These are phyloP conservation scores for Thelonectria blattea DNA, from an alignment of 2,329 filamentous ascomycete genomes.

Conservation along the genomic window DNA sequence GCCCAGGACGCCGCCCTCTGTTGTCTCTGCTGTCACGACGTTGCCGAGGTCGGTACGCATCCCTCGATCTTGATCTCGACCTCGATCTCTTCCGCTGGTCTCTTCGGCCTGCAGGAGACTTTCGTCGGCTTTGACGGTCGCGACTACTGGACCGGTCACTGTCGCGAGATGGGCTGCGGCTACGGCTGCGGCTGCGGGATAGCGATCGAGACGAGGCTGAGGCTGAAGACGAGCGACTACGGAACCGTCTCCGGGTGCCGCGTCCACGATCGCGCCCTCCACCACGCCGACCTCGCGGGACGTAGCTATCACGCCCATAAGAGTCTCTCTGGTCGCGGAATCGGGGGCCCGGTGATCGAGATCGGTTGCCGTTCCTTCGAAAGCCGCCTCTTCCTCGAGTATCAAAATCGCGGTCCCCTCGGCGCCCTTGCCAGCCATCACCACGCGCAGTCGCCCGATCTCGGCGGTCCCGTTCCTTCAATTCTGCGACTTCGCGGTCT, in stretches of 20 bases:
- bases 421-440: slow-evolving; percentile 61
- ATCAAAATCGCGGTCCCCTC: slow-evolving; percentile 58
- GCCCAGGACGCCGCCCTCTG: slow-evolving; percentile 31
- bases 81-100: slow-evolving; percentile 47
- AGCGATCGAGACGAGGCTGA: slow-evolving; percentile 40
- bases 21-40: slow-evolving; percentile 31
- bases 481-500: slow-evolving; percentile 71
- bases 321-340: slow-evolving; percentile 51
- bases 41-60: slow-evolving; percentile 37
- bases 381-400: slow-evolving; percentile 51
- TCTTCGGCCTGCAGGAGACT: slow-evolving; percentile 40
- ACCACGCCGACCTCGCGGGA: slow-evolving; percentile 55
- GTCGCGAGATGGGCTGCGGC: slow-evolving; percentile 40
- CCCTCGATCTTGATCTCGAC: slow-evolving; percentile 42
- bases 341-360: slow-evolving; percentile 55
- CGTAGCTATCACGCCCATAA: slow-evolving; percentile 59
- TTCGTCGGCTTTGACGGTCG: slow-evolving; percentile 42
- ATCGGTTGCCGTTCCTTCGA: slow-evolving; percentile 53
- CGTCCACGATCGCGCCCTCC: slow-evolving; percentile 52
- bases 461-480: slow-evolving; percentile 69
- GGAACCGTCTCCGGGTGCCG: slow-evolving; percentile 43
- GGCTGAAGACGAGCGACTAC: slow-evolving; percentile 44
- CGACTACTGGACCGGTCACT: slow-evolving; percentile 43
- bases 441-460: slow-evolving; percentile 58
- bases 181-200: slow-evolving; percentile 43